phyloP scores from a whole-genome alignment of 192 early-diverging fungal species.

The Coemansia sp. region DNA sequence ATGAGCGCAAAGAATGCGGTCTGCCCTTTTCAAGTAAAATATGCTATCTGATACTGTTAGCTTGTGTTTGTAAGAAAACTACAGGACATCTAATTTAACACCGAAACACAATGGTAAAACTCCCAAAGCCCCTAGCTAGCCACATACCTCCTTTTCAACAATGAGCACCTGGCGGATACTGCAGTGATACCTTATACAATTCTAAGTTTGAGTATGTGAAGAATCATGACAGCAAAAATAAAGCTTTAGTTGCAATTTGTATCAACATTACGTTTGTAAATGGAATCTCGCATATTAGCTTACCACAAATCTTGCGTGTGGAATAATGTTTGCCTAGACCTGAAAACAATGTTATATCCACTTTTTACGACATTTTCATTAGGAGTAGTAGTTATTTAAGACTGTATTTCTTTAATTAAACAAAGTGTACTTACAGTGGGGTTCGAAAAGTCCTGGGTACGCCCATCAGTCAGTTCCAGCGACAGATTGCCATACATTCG shows the following conservation, averaged over 20 bases:
- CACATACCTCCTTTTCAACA: slow-evolving; percentile 47
- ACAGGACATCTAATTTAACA: no score
- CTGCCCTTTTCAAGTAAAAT: slow-evolving; percentile 7
- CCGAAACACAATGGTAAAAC: no score
- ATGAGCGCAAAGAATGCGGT: slow-evolving; percentile 40
- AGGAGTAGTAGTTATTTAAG: not conserved
- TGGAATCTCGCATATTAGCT: not conserved
- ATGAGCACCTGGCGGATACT: slow-evolving; percentile 14
- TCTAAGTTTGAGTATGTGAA: not conserved
- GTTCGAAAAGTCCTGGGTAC: slow-evolving; percentile 13
- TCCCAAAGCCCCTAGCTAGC: no score
- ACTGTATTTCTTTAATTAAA: not conserved
- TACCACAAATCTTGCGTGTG: slow-evolving; percentile 34
- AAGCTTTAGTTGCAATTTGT: not conserved
- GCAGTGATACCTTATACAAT: not conserved
- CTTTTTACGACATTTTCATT: not conserved
- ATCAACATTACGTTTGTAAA: not conserved
- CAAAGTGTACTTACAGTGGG: slow-evolving; percentile 18
- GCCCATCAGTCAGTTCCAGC: slow-evolving; percentile 30
- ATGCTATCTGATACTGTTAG: no score
- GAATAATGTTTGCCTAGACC: slow-evolving; percentile 26
- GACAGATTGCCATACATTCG: slow-evolving; percentile 30
- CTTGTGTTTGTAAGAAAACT: no score
- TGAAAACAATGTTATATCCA: not conserved
- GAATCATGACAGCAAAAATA: not conserved